These are phyloP conservation scores for Citrus australasica DNA, from an alignment of 345 rosid genomes.

Conservation along the genomic window DNA sequence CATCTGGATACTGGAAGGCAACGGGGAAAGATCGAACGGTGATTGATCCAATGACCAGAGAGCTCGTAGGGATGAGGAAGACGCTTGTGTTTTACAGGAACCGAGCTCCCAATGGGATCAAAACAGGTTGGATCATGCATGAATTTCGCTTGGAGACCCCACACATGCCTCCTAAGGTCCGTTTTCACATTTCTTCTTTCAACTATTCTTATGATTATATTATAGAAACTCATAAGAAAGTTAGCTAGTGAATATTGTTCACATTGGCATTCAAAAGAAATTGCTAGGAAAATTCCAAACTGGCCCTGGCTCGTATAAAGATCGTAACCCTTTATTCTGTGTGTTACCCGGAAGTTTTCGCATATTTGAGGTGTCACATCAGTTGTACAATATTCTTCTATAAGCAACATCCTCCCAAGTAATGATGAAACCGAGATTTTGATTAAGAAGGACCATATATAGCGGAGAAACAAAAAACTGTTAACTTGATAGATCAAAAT, in stretches of 20 bases:
- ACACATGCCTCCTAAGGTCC: slow-evolving; percentile 91
- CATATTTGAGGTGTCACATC: neutral
- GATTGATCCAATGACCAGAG: slow-evolving; percentile 51
- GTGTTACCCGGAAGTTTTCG: no score
- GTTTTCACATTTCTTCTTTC: neutral
- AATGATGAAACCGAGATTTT: no score
- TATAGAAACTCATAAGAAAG: neutral
- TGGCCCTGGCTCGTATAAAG: no score
- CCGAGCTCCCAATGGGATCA: slow-evolving; percentile 94
- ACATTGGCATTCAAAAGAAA: neutral
- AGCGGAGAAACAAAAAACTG: no score
- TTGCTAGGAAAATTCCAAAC: no score
- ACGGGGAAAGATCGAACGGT: slow-evolving; percentile 96
- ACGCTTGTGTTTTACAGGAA: slow-evolving; percentile 85
- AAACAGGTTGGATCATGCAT: slow-evolving; percentile 98
- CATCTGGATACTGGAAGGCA: slow-evolving; percentile 94
- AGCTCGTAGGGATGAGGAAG: slow-evolving; percentile 94
- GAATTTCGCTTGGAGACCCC: slow-evolving; percentile 94
- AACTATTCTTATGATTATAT: neutral
- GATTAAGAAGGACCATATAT: no score
- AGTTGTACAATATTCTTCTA: no score
- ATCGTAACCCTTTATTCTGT: no score
- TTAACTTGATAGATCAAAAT: no score
- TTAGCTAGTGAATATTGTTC: neutral
- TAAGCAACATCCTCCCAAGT: no score